Base-by-base conservation (phyloP, 441 rosid genomes). In the Populus trichocarpa region DNA sequence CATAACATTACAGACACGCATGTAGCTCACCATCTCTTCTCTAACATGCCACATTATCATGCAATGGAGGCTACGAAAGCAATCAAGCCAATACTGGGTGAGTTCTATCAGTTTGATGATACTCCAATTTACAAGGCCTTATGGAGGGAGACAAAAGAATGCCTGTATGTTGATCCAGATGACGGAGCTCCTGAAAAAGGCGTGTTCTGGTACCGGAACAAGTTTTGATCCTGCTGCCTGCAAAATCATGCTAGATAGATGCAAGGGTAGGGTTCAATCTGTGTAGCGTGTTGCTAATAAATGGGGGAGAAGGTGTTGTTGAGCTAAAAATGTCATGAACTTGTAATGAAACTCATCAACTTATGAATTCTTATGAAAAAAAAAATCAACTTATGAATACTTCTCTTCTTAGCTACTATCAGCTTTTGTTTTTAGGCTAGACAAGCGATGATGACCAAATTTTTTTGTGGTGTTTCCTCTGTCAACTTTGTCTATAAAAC, bases 1-100 rank as follows among this genome's bases (percentile, higher is more conserved):
- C 95, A 92, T 83, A 75, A 90, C 75, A 89, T 91, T 14, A 88
- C 93, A 0, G 95, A 91, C 78, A 92, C 95, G n/a, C 97, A 92
- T 32, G 90, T 92, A 8, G 88, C 92, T 4, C 97, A 92, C 78
- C 96, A 93, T 72, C 78, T 93, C 74, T 89, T 91, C 83, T 89
- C 95, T 4, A 91, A 91, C 0, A 90, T 93, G 91, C 94, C 97
- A 0, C 95, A 93, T 72, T 93, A 93, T 69, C 86, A 91, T 10
- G 95, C 97, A 0, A 88, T 89, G 93, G 96, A 90, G 84, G 97
- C 97, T 3, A 91, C 97, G 0, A 88, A 81, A 81, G 97, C 91
- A 2, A 88, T 91, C 25, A 90, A 90, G 81, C 94, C 97, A 0
- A 71, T 93, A 26, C 76, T 93, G 50, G 94, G 94, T 9, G 92